Percentiles rank a stretch among this genome's conserved stretches.
Evolutionary conservation across 805 yeast genomes (phyloP).

Genomic region (Hanseniaspora nectarophila): DNA sequence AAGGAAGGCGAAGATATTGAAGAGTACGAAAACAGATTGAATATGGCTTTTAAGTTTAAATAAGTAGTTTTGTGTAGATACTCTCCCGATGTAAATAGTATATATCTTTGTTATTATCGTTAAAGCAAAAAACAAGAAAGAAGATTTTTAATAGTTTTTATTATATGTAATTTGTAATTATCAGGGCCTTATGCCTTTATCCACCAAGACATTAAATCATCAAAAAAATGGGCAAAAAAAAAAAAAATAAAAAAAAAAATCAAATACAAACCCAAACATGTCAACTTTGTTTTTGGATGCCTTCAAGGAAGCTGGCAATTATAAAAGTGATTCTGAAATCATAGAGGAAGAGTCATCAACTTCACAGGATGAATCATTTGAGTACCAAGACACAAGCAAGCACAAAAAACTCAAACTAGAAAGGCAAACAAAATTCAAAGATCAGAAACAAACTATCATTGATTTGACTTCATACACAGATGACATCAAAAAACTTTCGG

Average conservation of each 20-base stretch:
- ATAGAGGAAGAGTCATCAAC: not conserved
- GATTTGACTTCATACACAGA: not conserved
- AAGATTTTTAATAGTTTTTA: no score
- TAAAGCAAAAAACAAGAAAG: no score
- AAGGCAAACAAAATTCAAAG: no score
- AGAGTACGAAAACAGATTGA: not conserved
- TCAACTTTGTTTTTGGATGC: not conserved
- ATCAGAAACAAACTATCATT: not conserved
- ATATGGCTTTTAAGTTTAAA: not conserved
- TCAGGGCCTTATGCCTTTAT: no score
- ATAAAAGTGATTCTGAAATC: conserved; percentile 20
- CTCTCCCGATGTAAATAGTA: not conserved
- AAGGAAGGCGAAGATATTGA: not conserved
- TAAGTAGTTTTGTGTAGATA: not conserved
- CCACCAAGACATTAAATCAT: no score
- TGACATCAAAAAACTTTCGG: no score
- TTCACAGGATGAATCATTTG: not conserved
- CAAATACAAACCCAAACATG: no score
- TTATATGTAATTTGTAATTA: no score
- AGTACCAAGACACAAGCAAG: not conserved
- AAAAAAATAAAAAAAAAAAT: no score
- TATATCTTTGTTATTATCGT: no score
- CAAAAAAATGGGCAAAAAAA: no score
- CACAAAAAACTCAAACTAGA: not conserved
- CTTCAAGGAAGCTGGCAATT: conserved; percentile 20